Evolutionary conservation across 2,329 filamentous ascomycete species (phyloP), one percentile per base, ranked within the genome.

Genomic region (Colletotrichum filicis): DNA sequence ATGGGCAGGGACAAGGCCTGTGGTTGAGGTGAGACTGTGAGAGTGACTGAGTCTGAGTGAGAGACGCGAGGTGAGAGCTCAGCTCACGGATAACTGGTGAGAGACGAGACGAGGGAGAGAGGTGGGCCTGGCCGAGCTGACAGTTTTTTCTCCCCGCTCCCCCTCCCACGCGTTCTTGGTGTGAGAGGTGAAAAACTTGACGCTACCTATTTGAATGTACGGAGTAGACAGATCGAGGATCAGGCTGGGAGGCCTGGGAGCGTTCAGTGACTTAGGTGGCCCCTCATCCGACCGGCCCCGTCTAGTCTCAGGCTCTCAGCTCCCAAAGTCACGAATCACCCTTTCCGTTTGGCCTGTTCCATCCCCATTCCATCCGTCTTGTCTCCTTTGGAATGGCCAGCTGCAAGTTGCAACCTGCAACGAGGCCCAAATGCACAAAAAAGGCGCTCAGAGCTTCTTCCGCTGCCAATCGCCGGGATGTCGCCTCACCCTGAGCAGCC

Each of bases 371-470:
- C 42, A 28, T 56, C 28, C 49, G 58, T 32, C 30, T n/a, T 30
- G 58, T 32, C 30, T 32, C n/a, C 22, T 63, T n/a, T 56, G 26
- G 42, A 68, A 59, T 73, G 70, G 66, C 46, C 58, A 71, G 46
- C 66, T 73, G 70, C 37, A 42, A 68, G 66, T 73, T 42, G 58
- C 46, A 22, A 71, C 30, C 66, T 73, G 70, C 70, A 70, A 59
- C 66, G 66, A 35, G 59, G 66, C 70, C 70, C 70, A 61, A 73
- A 55, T 59, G 3, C 30, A 59, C 46, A 35, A 73, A 73, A 70
- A 53, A 55, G 66, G 70, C 66, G 66, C 35, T 49, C 32, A 58
- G 55, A 49, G 37, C 42, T 63, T 70, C 59, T 26, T 60, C 35
- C 70, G 32, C 28, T 46, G 32, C 70, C 70, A 73, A 73, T 73